Evolutionary conservation across 768 basidiomycete genomes (phyloP), one percentile per base, ranked within the genome.

Genomic region (Rhizopogon vinicolor): DNA sequence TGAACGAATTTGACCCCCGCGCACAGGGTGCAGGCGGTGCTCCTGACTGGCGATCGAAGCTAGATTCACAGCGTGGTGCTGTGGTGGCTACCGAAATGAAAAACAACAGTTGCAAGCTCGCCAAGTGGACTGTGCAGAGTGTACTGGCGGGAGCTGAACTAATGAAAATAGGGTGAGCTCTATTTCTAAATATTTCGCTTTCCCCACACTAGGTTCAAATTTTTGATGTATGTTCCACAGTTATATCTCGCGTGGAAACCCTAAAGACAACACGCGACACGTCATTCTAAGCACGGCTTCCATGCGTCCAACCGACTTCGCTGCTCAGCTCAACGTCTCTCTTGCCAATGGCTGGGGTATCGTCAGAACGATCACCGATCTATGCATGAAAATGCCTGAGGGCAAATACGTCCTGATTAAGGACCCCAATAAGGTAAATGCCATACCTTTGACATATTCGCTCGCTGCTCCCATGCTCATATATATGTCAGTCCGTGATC

Each of bases 21-120:
- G 82, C 93, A 2, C 84, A 85, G 60, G 95, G 96, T 22, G 86
- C 91, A 1, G 96, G 94, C 28, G 93, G 94, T 48, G 94, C 96
- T 16, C 91, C 94, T n/a, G 97, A 99, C 71, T 99, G 97, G 97
- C 84, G 95, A 35, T 83, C 90, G n/a, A 96, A 96, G 73, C 76
- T 99, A 42, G 97, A 99, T 72, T 86, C 90, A 5, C 94, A 98
- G 72, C 85, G 94, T 44, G 97, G 97, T 59, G 97, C 97, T 2
- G 96, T 99, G 42, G 94, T 98, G 57, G 93, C 97, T 37, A 95
- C 93, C 25, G 97, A 99, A 78, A 98, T 98, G 97, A 99, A 98
- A 78, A 99, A 99, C 74, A 99, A 99, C 75, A 91, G 88, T 63
- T 94, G 88, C 75, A 99, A 99, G 72, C 81, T 99, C 29, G 94